phyloP scores from a whole-genome alignment of 2,329 filamentous ascomycete genomes.

The Beauveria asiatica region DNA sequence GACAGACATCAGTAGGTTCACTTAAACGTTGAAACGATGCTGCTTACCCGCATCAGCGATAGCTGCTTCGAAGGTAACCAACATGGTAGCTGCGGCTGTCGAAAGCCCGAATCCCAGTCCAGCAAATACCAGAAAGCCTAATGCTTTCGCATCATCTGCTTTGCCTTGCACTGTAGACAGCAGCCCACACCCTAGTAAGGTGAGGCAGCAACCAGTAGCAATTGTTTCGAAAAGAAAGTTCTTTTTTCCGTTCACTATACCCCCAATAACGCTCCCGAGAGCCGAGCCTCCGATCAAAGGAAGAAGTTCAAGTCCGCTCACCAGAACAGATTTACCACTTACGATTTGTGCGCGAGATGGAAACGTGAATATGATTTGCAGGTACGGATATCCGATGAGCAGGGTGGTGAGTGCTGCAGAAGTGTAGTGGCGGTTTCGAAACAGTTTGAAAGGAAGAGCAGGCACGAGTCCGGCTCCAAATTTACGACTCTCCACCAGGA shows the following conservation, averaged over 20 bases:
- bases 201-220: slow-evolving; percentile 31
- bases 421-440: slow-evolving; percentile 38
- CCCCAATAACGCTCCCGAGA: slow-evolving; percentile 34
- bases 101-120: slow-evolving; percentile 45
- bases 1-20: not conserved
- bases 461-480: slow-evolving; percentile 20
- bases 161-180: slow-evolving; percentile 28
- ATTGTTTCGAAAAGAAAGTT: slow-evolving; percentile 37
- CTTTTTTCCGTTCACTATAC: slow-evolving; percentile 32
- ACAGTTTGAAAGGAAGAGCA: slow-evolving; percentile 39
- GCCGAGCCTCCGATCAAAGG: slow-evolving; percentile 44
- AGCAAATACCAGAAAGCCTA: slow-evolving; percentile 43
- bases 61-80: slow-evolving; percentile 33
- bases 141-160: slow-evolving; percentile 33
- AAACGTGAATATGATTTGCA: slow-evolving; percentile 40
- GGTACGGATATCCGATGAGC: slow-evolving; percentile 42
- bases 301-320: slow-evolving; percentile 42
- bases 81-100: slow-evolving; percentile 38
- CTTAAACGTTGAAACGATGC: not conserved
- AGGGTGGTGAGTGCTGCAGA: slow-evolving; percentile 35
- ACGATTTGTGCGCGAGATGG: slow-evolving; percentile 43
- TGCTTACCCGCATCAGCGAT: slow-evolving; percentile 37
- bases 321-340: slow-evolving; percentile 35
- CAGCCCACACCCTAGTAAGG: slow-evolving; percentile 39
- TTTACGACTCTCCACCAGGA: slow-evolving; percentile 11